Base-by-base conservation (phyloP, 2,329 filamentous ascomycete genomes). In the Cytospora paraplurivora region DNA sequence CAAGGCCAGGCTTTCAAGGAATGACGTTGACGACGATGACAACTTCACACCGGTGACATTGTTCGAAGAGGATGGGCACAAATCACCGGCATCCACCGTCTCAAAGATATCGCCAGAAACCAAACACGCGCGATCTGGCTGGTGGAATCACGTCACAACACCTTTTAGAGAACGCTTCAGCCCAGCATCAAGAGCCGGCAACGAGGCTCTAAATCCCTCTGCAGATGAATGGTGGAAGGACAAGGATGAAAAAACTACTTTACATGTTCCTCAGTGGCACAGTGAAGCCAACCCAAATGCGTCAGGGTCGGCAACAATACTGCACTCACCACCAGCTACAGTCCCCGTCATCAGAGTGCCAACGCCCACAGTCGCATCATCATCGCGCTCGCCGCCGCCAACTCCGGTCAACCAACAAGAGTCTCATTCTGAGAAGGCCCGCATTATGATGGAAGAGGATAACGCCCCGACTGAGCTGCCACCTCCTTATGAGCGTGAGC, bases 71-170 rank as follows among this genome's bases (percentile, higher is more conserved):
- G 88, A 91, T 66, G 83, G 84, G 56, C 77, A 71, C 63, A 77
- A 66, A 56, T 61, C 63, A 4, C 63, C 62, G 35, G 76, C 76
- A 63, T 77, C 77, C 7, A 68, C 72, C 47, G 78, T 75, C 62
- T 71, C 74, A 15, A 79, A 77, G 15, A 68, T 54, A 56, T 77
- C 67, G 75, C 77, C 50, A 74, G 80, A 52, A 74, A 85, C 83
- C 49, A 85, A 83, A 34, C 82, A 79, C 50, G 82, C 84, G 12
- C 82, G 81, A 62, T 88, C 88, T 33, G 90, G 90, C 21, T 93
- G 90, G 89, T 93, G 90, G 90, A 90, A 91, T 69, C 82, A 90
- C 68, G 85, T 93, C 62, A 88, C 84, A 8, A 90, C 89, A 1
- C 90, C 90, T 0, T 92, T 92, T 70, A 69, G 76, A 17, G 79